These are phyloP conservation scores for Collariella sp. DNA, from an alignment of 495 filamentous ascomycete genomes.

Conservation along the genomic window DNA sequence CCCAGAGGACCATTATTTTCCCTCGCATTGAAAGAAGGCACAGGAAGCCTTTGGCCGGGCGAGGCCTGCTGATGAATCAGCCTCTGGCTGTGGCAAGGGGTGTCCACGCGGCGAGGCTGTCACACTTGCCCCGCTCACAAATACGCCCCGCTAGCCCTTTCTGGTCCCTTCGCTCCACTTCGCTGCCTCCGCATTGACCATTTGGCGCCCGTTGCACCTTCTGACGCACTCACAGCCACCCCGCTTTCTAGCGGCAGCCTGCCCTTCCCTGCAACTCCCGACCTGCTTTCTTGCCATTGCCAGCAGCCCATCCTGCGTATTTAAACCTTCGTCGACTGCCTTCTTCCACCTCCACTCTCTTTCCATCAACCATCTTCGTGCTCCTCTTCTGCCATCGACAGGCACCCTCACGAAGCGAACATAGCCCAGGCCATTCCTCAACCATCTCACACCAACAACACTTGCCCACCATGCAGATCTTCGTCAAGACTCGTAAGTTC, in stretches of 20 bases:
- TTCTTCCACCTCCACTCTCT: constrained; percentile 3
- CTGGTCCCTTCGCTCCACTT: constrained; percentile 26
- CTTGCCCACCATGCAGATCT: constrained; percentile 75
- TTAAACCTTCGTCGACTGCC: constrained; percentile 17
- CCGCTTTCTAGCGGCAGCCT: constrained; percentile 23
- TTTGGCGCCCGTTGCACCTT: constrained; percentile 31
- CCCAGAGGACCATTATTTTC: not conserved
- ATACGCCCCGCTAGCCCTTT: constrained; percentile 22
- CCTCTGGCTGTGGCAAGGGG: constrained; percentile 7
- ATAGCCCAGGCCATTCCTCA: constrained; percentile 10
- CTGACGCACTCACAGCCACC: constrained; percentile 29
- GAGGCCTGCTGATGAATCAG: constrained; percentile 11
- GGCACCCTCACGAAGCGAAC: not conserved
- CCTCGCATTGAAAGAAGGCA: not conserved
- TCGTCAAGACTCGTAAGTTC: constrained; percentile 88
- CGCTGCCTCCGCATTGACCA: constrained; percentile 17
- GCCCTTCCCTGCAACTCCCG: no score
- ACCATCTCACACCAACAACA: constrained; percentile 13
- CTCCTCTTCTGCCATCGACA: constrained; percentile 24
- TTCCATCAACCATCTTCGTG: constrained; percentile 7
- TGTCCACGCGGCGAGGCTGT: constrained; percentile 5
- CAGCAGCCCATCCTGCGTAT: constrained; percentile 7
- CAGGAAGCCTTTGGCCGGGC: not conserved
- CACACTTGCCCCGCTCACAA: constrained; percentile 25
- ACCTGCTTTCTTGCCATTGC: constrained; percentile 29